Percentiles rank a stretch among this genome's conserved stretches.
Conservation (phyloP, 148 eudicot genomes). For the Cornus controversa region DNA sequence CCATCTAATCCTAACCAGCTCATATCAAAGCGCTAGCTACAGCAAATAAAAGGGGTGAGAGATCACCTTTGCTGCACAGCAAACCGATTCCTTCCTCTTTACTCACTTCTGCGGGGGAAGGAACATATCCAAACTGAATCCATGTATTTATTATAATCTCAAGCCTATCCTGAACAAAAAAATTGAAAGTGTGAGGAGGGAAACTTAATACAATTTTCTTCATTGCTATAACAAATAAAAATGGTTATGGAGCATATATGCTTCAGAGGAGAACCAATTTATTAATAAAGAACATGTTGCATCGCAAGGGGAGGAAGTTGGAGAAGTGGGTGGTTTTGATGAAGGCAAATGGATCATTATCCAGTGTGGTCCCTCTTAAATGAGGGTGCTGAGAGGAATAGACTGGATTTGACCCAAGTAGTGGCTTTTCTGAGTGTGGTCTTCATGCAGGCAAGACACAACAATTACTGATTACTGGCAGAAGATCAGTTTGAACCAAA, state of each 20-base stretch:
- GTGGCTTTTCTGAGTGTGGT: too few relatives aligned
- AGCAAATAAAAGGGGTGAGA: constrained; percentile 6
- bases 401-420: too few relatives aligned
- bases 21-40: background rate
- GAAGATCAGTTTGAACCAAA: constrained; percentile 1
- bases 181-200: background rate
- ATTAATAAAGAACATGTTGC: too few relatives aligned
- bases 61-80: constrained; percentile 49
- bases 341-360: too few relatives aligned
- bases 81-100: constrained; percentile 72
- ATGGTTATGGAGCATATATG: background rate
- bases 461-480: background rate
- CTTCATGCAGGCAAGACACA: background rate
- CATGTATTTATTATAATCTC: constrained; percentile 72
- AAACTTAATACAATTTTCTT: background rate
- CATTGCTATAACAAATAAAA: background rate
- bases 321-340: too few relatives aligned
- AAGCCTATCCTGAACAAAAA: constrained; percentile 81
- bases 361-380: too few relatives aligned
- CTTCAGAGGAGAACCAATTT: background rate
- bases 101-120: constrained; percentile 94
- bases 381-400: too few relatives aligned
- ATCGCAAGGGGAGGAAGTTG: too few relatives aligned
- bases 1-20: background rate
- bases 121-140: constrained; percentile 59